Conservation (phyloP, 257 asterid species). For the Solanum raphanifolium region DNA sequence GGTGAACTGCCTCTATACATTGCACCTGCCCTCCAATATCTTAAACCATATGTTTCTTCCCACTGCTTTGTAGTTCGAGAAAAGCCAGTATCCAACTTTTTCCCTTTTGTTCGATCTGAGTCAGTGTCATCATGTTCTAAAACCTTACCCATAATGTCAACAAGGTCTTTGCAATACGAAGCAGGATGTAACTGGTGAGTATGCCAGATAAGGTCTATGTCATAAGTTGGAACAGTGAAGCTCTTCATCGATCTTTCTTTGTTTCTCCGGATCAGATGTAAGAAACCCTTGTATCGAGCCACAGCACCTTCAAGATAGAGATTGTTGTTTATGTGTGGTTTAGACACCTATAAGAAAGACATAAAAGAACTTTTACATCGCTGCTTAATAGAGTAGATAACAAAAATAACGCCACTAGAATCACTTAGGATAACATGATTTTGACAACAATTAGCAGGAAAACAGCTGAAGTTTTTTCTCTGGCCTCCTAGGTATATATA, state of each 20-base stretch:
- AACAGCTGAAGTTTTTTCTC: neutral
- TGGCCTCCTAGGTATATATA: neutral
- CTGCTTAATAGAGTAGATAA: neutral
- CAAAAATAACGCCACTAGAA: neutral
- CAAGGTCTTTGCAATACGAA: constrained; percentile 72
- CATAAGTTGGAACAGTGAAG: constrained; percentile 97
- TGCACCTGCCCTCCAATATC: constrained; percentile 98
- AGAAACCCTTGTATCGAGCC: constrained; percentile 90
- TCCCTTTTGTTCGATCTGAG: constrained; percentile 85
- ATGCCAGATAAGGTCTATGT: constrained; percentile 97
- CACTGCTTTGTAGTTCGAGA: constrained; percentile 65
- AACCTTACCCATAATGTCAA: constrained; percentile 61
- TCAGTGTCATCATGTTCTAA: constrained; percentile 95
- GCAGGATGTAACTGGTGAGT: constrained; percentile 88
- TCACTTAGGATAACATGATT: neutral
- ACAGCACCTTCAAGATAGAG: constrained; percentile 74
- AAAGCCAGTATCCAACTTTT: constrained; percentile 80
- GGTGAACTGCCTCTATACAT: constrained; percentile 84
- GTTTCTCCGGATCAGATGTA: constrained; percentile 81
- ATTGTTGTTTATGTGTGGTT: constrained; percentile 45
- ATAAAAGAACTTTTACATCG: neutral
- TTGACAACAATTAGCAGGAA: neutral
- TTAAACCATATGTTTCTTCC: constrained; percentile 67
- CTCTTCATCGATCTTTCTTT: constrained; percentile 60
- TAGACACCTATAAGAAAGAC: constrained; percentile 43